A percentile compares a stretch with the other conserved stretches of the same genome.
phyloP scores from a whole-genome alignment of 2,329 filamentous ascomycete genomes.

The Aspergillus sp. region DNA sequence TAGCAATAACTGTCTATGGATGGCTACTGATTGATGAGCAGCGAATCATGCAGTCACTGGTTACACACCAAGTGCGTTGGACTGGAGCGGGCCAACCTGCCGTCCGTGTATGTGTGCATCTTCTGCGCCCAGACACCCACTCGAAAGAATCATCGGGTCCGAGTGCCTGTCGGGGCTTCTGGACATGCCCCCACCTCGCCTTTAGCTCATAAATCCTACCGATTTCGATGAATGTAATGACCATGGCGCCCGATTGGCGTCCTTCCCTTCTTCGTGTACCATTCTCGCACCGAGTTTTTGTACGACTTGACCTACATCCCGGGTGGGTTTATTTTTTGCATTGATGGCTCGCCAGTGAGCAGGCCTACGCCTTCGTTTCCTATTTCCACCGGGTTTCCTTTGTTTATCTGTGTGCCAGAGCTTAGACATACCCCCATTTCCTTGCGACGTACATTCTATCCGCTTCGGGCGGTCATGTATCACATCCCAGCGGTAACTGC shows the following conservation, averaged over 20 bases:
- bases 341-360: not conserved
- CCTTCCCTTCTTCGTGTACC: not conserved
- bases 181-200: conserved; percentile 41
- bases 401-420: conserved; percentile 11
- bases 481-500: conserved; percentile 15
- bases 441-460: conserved; percentile 14
- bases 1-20: conserved; percentile 4
- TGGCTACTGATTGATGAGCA: conserved; percentile 22
- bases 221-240: conserved; percentile 32
- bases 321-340: not conserved
- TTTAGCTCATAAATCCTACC: conserved; percentile 45
- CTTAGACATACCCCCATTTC: conserved; percentile 20
- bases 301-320: conserved; percentile 1
- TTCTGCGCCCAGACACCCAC: conserved; percentile 52
- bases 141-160: conserved; percentile 39
- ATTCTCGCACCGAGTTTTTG: not conserved
- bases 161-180: conserved; percentile 33
- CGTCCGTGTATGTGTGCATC: conserved; percentile 53
- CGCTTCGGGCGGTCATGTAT: conserved; percentile 8
- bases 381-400: not conserved
- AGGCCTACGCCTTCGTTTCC: not conserved
- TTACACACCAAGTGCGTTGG: conserved; percentile 62
- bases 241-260: not conserved
- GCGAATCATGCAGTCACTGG: conserved; percentile 65
- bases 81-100: conserved; percentile 50